Evolutionary conservation across 345 rosid species (phyloP), one percentile per base, ranked within the genome.

Genomic region (Brassica incana): DNA sequence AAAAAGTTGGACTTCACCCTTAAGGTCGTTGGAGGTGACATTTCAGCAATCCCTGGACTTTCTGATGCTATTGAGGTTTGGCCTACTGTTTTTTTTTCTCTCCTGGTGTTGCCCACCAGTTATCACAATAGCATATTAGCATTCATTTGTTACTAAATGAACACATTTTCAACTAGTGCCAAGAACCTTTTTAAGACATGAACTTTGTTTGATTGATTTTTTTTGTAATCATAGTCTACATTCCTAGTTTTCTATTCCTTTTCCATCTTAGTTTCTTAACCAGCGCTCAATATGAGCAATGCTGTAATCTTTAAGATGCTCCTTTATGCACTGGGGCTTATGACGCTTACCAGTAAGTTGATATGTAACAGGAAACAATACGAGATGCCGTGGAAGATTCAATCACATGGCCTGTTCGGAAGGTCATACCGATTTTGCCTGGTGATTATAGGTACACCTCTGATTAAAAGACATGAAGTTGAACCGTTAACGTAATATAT

Each of bases 391-490:
- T 96, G 75, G 99, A 96, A 83, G 99, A 93, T 77, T 89, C 97
- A 35, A 93, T 96, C 73, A 93, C 97, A 59, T 96, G 99, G 99
- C 99, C 99, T 78, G 95, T 92, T 60, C 87, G 99, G 75, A 96
- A 96, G 90, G 86, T 96, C 84, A 62, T 96, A 81, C 98, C 98
- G 76, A 96, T 96, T 83, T 79, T 93, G 84, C 99, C 99, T 12
- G 98, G 99, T 67, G 98, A 96, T 82, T 96, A 93, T 78, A 90
- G 98, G 99, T 96, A 88, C 69, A 54, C 80, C 61, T 61, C 60
- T 23, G 54, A 62, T 50, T n/a, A n/a, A 20, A 59, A 65, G 5
- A 50, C 12, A 50, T 65, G 40, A 75, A 70, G 38, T 67, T 50
- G 71, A 66, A 72, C 75, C 32, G 16, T 77, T 76, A 74, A 30